A percentile compares a stretch with the other conserved stretches of the same genome.
These are phyloP conservation scores for Ceratocystiopsis brevicomis DNA, from an alignment of 2,329 filamentous ascomycete species.

Conservation along the genomic window DNA sequence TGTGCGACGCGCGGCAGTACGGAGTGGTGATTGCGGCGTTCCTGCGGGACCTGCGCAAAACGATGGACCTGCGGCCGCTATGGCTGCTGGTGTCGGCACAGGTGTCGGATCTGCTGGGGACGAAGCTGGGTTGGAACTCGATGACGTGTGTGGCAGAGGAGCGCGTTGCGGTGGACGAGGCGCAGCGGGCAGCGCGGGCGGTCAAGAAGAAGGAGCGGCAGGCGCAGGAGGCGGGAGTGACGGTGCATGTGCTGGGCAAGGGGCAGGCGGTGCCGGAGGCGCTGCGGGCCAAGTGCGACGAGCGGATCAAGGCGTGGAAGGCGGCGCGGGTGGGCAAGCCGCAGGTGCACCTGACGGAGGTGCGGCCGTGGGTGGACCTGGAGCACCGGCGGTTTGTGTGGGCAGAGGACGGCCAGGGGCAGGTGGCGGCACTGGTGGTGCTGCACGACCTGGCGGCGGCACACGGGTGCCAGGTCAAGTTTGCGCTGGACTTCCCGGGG, in stretches of 20 bases:
- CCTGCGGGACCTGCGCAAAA: conserved; percentile 38
- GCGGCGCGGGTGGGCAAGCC: conserved; percentile 55
- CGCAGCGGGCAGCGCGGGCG: conserved; percentile 18
- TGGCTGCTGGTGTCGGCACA: conserved; percentile 77
- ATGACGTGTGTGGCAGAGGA: conserved; percentile 80
- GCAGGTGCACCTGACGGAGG: conserved; percentile 80
- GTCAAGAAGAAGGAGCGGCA: conserved; percentile 60
- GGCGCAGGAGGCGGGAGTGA: conserved; percentile 67
- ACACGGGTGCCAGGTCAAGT: conserved; percentile 88
- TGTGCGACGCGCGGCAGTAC: conserved; percentile 67
- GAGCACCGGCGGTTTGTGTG: conserved; percentile 75
- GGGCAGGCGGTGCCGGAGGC: conserved; percentile 39
- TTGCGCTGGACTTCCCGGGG: conserved; percentile 80
- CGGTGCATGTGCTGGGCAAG: conserved; percentile 45
- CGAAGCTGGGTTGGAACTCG: conserved; percentile 70
- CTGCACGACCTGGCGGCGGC: conserved; percentile 62
- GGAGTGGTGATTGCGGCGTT: conserved; percentile 54
- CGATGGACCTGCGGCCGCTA: conserved; percentile 46
- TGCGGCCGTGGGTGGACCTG: conserved; percentile 71
- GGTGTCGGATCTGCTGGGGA: conserved; percentile 61
- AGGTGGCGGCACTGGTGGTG: conserved; percentile 59
- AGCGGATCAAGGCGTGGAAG: conserved; percentile 63
- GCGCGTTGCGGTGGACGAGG: conserved; percentile 47
- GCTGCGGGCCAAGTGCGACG: conserved; percentile 48
- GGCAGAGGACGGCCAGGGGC: conserved; percentile 52